Evolutionary conservation across 495 filamentous ascomycete species (phyloP).

Genomic region (Opeltia flavorubescens): DNA sequence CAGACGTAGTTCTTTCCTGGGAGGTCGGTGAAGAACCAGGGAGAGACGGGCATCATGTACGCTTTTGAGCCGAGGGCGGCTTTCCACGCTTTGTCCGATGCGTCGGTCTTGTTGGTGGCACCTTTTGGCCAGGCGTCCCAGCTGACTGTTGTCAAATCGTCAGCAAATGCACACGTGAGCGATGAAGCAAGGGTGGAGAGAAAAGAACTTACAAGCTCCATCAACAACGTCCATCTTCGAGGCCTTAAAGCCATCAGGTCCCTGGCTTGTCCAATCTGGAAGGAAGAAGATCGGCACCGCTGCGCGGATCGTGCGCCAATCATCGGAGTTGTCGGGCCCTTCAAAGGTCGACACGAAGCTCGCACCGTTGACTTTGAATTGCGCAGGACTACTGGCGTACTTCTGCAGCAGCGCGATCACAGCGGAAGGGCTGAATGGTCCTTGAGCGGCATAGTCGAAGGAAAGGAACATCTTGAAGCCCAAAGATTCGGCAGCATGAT

Average conservation of each 20-base stretch:
- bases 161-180: background rate
- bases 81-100: conserved; percentile 26
- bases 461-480: conserved; percentile 54
- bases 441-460: conserved; percentile 52
- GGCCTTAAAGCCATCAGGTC: background rate
- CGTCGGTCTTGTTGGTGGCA: conserved; percentile 20
- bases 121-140: conserved; percentile 62
- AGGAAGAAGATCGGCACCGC: conserved; percentile 37
- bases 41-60: conserved; percentile 33
- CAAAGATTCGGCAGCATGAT: conserved; percentile 40
- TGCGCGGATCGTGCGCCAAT: conserved; percentile 36
- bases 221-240: conserved; percentile 7
- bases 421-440: conserved; percentile 20
- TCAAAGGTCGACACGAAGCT: conserved; percentile 63
- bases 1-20: conserved; percentile 63
- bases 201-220: conserved; percentile 4
- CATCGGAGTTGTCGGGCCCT: conserved; percentile 18
- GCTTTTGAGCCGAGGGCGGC: conserved; percentile 34
- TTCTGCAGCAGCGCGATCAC: conserved; percentile 44
- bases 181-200: background rate
- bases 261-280: conserved; percentile 29
- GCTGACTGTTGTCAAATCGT: conserved; percentile 3
- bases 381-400: conserved; percentile 26
- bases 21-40: conserved; percentile 52
- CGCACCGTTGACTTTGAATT: conserved; percentile 24